Base-by-base conservation (phyloP, 169 alveolate species). In the Plasmodium coatneyi region DNA sequence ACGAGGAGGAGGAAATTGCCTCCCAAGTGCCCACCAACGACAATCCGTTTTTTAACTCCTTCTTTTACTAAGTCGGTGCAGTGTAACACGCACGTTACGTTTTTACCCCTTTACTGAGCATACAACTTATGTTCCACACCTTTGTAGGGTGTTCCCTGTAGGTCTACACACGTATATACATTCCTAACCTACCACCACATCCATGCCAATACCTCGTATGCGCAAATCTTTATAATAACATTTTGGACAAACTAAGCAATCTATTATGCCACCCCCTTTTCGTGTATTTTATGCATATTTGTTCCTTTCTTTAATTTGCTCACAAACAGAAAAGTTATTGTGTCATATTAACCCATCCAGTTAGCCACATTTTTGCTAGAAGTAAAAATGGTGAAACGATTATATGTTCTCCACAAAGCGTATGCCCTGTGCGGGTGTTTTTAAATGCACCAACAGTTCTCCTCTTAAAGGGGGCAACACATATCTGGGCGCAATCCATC, bases 11-110 rank as follows among this genome's bases (percentile, higher is more conserved):
- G 0, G 84, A 72, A 34, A 41, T 46, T 72, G 79, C 76, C 22
- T 32, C 83, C 66, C 22, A 19, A 19, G 49, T 36, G 16, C 52
- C 78, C n/a, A 52, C 78, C 60, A 71, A 49, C 71, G 92, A 84
- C n/a, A 76, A 87, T 49, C 87, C 93, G 7, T 87, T 76, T 43
- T 87, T 87, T 56, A 87, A 87, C 49, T 54, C 93, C 0, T 87
- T 87, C 34, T 87, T 87, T 71, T 87, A 87, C 46, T 87, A 46
- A 87, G 16, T 19, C 19, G 19, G 19, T 46, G 19, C 56, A 46
- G 56, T 66, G 25, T 43, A 7, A 7, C 10, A 36, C 34, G 28
- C 16, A 25, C 34, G 14, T 9, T 19, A 22, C 34, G 34, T 60
- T 60, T 6, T 60, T 34, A 16, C 76, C 34, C 16, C 28, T 9